Base-by-base conservation (phyloP, 2,329 filamentous ascomycete species). In the Fusarium zealandicum region DNA sequence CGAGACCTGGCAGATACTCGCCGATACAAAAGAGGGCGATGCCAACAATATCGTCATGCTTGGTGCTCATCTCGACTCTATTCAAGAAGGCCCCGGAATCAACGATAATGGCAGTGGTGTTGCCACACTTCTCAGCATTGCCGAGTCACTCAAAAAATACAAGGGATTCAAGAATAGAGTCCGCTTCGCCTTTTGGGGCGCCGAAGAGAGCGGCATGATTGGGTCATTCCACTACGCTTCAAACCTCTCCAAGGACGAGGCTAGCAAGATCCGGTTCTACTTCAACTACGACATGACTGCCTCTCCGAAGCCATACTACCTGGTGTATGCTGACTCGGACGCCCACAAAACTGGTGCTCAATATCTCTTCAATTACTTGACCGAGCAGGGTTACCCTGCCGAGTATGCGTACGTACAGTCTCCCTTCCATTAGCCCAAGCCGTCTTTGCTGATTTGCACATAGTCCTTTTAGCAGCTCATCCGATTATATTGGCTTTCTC, bases 261-360 rank as follows among this genome's bases (percentile, higher is more conserved):
- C 69, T 0, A 72, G 80, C 55, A 85, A 84, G 70, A 84, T 90
- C 67, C 78, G 80, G 1, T 82, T 88, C 32, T 87, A 88, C 74
- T 82, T 88, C 68, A 87, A 89, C 74, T 88, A 86, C 67, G 87
- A 89, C 72, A 89, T 89, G 87, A 86, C 89, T 40, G 76, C 73
- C 16, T 78, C 75, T n/a, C 68, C 68, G 4, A 57, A 68, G n/a
- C 72, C 76, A 5, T 58, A 67, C 28, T 78, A 70, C 60, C 62
- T 65, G 28, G 70, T 79, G 33, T 77, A 78, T 54, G 65, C 73
- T 35, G 69, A 76, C 55, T 70, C 70, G 14, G 72, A 76, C 28
- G 74, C 69, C 10, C 72, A 78, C 59, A 61, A 67, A 25, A 40
- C 65, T 45, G 76, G 73, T 17, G 72, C 71, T 18, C 41, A 63